These are phyloP conservation scores for Sporothrix variecibatus DNA, from an alignment of 2,329 filamentous ascomycete genomes.

Conservation along the genomic window DNA sequence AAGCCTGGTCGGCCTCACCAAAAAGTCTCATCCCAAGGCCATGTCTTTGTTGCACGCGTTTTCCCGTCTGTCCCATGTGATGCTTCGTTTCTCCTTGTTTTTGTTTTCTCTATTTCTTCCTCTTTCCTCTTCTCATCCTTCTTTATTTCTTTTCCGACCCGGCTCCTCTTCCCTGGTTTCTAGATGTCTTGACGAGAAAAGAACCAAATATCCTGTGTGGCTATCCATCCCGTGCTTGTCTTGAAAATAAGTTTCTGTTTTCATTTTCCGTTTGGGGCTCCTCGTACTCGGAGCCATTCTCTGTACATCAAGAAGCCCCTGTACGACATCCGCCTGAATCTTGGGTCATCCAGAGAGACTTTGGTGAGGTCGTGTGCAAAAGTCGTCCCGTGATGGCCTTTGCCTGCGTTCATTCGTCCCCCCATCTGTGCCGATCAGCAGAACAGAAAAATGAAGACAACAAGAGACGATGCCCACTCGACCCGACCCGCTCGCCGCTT, in stretches of 20 bases:
- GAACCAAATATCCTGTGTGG: neutral
- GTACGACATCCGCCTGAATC: neutral
- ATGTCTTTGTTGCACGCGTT: slow-evolving; percentile 8
- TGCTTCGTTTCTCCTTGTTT: neutral
- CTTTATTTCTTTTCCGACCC: neutral
- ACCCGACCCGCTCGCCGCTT: neutral
- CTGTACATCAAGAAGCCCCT: neutral
- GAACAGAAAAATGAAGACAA: neutral
- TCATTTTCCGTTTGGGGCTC: neutral
- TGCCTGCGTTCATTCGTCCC: neutral
- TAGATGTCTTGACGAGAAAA: neutral
- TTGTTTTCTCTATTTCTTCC: neutral
- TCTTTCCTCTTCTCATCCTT: neutral
- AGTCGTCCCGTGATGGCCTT: slow-evolving; percentile 6
- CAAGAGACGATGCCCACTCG: neutral
- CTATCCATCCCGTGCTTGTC: neutral
- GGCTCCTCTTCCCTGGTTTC: neutral
- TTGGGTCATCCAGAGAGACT: neutral
- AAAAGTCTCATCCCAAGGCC: neutral
- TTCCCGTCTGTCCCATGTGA: neutral
- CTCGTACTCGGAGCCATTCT: neutral
- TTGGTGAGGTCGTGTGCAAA: neutral
- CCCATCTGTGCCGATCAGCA: neutral
- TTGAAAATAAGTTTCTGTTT: neutral
- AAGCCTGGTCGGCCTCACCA: neutral